These are phyloP conservation scores for Kurtzmaniella fragi DNA, from an alignment of 805 yeast genomes.

Conservation along the genomic window DNA sequence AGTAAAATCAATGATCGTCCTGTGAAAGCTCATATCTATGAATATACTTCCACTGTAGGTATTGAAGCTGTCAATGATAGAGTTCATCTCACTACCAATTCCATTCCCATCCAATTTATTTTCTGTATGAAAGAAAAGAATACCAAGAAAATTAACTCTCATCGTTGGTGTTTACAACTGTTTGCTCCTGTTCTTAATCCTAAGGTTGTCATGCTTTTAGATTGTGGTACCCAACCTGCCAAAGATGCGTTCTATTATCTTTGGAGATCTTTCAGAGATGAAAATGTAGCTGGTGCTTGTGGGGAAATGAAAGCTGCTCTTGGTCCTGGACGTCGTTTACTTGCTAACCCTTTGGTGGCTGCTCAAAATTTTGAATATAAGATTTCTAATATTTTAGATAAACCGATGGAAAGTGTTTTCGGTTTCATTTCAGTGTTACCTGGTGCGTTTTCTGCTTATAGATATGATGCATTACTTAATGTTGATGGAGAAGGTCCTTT, in stretches of 20 bases:
- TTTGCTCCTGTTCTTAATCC: conserved; percentile 82
- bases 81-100: conserved; percentile 63
- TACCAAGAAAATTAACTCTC: conserved; percentile 87
- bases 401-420: conserved; percentile 91
- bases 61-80: conserved; percentile 62
- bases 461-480: conserved; percentile 73
- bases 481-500: conserved; percentile 78
- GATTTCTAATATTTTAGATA: conserved; percentile 90
- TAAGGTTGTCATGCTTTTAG: conserved; percentile 74
- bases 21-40: conserved; percentile 86
- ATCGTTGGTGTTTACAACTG: conserved; percentile 95
- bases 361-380: conserved; percentile 97
- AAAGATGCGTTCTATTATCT: conserved; percentile 78
- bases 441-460: conserved; percentile 94
- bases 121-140: conserved; percentile 90
- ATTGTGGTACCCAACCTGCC: conserved; percentile 93
- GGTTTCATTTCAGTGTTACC: conserved; percentile 94
- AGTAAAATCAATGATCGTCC: conserved; percentile 77
- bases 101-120: conserved; percentile 78
- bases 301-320: conserved; percentile 90
- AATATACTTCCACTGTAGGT: conserved; percentile 89
- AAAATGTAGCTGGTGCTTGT: conserved; percentile 94
- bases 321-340: conserved; percentile 47
- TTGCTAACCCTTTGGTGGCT: conserved; percentile 85
- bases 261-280: conserved; percentile 81